phyloP scores from a whole-genome alignment of 495 filamentous ascomycete genomes.

The Sporormia fimetaria region DNA sequence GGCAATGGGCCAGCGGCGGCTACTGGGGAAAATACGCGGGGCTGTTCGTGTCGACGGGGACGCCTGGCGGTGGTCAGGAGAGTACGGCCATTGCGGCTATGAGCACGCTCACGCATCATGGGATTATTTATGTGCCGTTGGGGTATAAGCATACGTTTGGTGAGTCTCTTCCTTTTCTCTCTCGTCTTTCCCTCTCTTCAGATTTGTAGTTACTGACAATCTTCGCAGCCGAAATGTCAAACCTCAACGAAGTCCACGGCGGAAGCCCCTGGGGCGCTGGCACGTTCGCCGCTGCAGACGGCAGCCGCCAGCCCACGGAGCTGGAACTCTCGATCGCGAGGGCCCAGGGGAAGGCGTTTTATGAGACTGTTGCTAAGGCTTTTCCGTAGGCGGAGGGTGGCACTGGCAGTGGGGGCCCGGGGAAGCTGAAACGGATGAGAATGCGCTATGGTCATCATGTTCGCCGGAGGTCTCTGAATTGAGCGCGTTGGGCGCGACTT shows the following conservation, averaged over 20 bases:
- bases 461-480: too few relatives aligned
- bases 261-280: slow-evolving; percentile 90
- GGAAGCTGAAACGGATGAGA: too few relatives aligned
- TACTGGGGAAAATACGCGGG: slow-evolving; percentile 88
- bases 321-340: slow-evolving; percentile 68
- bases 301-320: slow-evolving; percentile 64
- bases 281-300: slow-evolving; percentile 70
- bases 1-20: slow-evolving; percentile 50
- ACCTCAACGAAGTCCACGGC: slow-evolving; percentile 68
- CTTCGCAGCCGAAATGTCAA: slow-evolving; percentile 39
- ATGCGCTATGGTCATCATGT: too few relatives aligned
- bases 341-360: slow-evolving; percentile 79
- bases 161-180: too few relatives aligned
- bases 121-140: slow-evolving; percentile 87
- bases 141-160: slow-evolving; percentile 77
- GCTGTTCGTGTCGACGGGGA: slow-evolving; percentile 76
- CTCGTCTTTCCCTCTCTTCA: neutral
- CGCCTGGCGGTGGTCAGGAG: slow-evolving; percentile 85
- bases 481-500: slow-evolving; percentile 37
- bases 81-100: slow-evolving; percentile 69
- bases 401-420: too few relatives aligned
- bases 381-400: too few relatives aligned
- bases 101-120: slow-evolving; percentile 86
- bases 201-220: neutral
- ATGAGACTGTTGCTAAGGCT: slow-evolving; percentile 62